Evolutionary conservation across 352 stramenopile genomes (phyloP).

Genomic region (Phytopythium ostracodes): DNA sequence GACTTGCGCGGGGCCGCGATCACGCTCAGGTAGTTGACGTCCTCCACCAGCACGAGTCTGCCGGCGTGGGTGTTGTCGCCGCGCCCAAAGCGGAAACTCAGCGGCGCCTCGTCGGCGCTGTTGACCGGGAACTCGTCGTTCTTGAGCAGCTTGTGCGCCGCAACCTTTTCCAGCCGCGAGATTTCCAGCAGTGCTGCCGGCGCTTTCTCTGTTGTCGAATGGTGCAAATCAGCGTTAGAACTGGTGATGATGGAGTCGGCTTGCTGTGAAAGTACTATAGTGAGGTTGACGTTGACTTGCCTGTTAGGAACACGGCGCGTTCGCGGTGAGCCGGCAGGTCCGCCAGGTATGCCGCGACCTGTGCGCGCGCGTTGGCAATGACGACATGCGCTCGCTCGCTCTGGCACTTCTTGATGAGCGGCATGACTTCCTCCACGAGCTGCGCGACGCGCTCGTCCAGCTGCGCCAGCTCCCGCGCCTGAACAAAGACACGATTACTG

Average conservation of each 20-base stretch:
- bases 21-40: slow-evolving; percentile 37
- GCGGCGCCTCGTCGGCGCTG: slow-evolving; percentile 15
- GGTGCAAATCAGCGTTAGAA: background rate
- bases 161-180: slow-evolving; percentile 42
- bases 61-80: slow-evolving; percentile 38
- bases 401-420: slow-evolving; percentile 33
- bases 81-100: slow-evolving; percentile 40
- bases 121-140: slow-evolving; percentile 19
- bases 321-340: slow-evolving; percentile 24
- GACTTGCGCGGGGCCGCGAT: slow-evolving; percentile 48
- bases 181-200: slow-evolving; percentile 22
- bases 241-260: background rate
- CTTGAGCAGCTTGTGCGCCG: slow-evolving; percentile 34
- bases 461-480: slow-evolving; percentile 14
- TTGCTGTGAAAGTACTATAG: background rate
- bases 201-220: background rate
- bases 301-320: slow-evolving; percentile 14
- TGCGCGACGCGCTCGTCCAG: slow-evolving; percentile 26
- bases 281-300: no score
- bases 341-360: slow-evolving; percentile 36
- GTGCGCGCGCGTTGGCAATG: slow-evolving; percentile 32
- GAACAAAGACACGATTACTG: background rate
- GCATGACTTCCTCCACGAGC: slow-evolving; percentile 37
- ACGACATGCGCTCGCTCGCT: slow-evolving; percentile 21
- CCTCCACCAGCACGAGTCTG: slow-evolving; percentile 21